Evolutionary conservation across 768 basidiomycete species (phyloP), one percentile per base, ranked within the genome.

Genomic region (Paxillus rubicundulus): DNA sequence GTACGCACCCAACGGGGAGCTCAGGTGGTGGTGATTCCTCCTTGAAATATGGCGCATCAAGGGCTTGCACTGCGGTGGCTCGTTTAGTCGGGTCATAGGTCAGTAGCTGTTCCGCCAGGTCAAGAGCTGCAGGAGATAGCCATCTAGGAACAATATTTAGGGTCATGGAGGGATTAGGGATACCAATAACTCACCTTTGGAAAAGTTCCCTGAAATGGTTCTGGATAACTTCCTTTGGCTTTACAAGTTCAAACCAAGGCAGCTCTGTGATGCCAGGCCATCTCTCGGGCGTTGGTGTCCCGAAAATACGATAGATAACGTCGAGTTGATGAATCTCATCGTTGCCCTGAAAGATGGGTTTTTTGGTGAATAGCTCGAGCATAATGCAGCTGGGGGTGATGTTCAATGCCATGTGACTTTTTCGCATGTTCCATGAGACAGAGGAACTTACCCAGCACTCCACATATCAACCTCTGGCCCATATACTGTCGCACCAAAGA

Each of bases 401-500:
- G 6, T 32, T 41, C 16, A 17, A 49, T 18, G 42, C n/a, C 21
- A 18, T 13, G 27, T 43, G 9, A 18, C 28, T 30, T 18, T 36
- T 47, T 41, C 28, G 24, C 2, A 41, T 48, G 12, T 50, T 28
- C 16, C 5, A n/a, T 2, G 8, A 40, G 13, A 41, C 24, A 45
- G 32, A 34, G 33, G 12, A 37, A 30, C 57, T 54, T 72, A 96
- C 93, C 97, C 97, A 38, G 97, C 97, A 68, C 93, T 96, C 97
- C 97, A 99, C 87, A 98, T 97, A 64, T 99, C 97, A 20, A 99
- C 96, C 64, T 96, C 95, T 5, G 94, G 87, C 2, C 93, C 95
- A 72, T 99, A 99, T 12, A 93, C 83, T 0, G 97, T 99, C 28
- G 94, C 91, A 27, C 97, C 97, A 61, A 98, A 86, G 37, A 99